Percentiles rank a stretch among this genome's conserved stretches.
phyloP scores from a whole-genome alignment of 2,329 filamentous ascomycete species.

The Lachnellula cervina region DNA sequence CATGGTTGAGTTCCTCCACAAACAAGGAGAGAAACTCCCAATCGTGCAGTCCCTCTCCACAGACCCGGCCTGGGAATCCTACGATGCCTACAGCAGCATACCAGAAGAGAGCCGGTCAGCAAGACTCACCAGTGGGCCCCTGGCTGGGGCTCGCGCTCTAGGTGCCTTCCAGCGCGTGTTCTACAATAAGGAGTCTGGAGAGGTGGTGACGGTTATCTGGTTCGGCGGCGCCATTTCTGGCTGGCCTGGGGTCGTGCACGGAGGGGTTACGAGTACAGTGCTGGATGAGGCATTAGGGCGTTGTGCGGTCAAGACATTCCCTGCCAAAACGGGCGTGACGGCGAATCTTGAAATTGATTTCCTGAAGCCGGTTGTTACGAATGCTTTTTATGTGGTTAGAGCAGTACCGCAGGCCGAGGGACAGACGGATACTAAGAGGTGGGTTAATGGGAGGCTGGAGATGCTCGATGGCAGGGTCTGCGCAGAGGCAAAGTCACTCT shows the following conservation, averaged over 20 bases:
- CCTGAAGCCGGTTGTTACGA: conserved; percentile 52
- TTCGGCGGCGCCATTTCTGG: conserved; percentile 61
- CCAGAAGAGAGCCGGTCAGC: conserved; percentile 11
- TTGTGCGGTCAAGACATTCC: conserved; percentile 48
- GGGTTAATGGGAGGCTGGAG: conserved; percentile 51
- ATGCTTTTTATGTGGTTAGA: conserved; percentile 59
- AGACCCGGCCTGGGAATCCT: conserved; percentile 39
- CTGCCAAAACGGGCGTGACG: conserved; percentile 48
- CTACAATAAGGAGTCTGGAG: conserved; percentile 53
- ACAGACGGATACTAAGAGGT: conserved; percentile 45
- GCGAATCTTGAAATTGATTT: conserved; percentile 58
- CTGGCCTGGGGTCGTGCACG: conserved; percentile 69
- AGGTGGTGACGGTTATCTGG: conserved; percentile 59
- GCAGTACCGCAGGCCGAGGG: conserved; percentile 39
- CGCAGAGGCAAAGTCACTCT: conserved; percentile 54
- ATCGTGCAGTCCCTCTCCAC: conserved; percentile 42
- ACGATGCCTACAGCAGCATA: conserved; percentile 39
- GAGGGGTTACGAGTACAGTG: conserved; percentile 63
- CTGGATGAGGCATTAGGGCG: conserved; percentile 66
- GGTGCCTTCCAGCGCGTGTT: conserved; percentile 57
- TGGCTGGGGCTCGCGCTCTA: conserved; percentile 40
- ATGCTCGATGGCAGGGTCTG: conserved; percentile 50
- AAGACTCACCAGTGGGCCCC: conserved; percentile 39
- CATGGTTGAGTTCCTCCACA: conserved; percentile 38
- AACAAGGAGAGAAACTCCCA: conserved; percentile 41